Evolutionary conservation across 352 stramenopile species (phyloP), one percentile per base, ranked within the genome.

Genomic region (Globisporangium irregulare): DNA sequence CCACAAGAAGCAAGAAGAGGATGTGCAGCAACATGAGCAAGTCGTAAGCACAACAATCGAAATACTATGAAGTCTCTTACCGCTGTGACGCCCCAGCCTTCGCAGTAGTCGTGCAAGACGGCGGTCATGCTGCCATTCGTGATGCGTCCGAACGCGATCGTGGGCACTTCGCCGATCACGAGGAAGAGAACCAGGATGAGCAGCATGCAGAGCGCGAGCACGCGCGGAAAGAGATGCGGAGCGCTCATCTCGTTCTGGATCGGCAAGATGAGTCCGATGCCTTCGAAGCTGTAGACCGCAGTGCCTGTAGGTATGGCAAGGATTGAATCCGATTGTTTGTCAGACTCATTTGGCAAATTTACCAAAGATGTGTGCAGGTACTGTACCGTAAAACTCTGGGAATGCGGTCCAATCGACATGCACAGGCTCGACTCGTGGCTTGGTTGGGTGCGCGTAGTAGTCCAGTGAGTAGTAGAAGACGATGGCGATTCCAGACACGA

Each of bases 381-480:
- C 4, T 55, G 22, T 27, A 82, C 75, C 85, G 58, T 92, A 93
- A 68, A 93, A 93, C 58, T 86, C 77, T 1, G 83, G 79, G 6
- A 93, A 72, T 12, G 80, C 72, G 1, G 71, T 70, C 76, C 79
- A 86, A 25, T 78, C 70, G 3, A 77, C 64, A 2, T 60, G 67
- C 12, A 73, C 62, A 2, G 68, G 68, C 15, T 64, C 36, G 2
- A 71, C 1, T 3, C 75, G 76, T 4, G 76, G 64, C 60, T 73
- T 70, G 14, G 56, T 70, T 2, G 79, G 74, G 46, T 84, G 64
- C 10, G 76, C 70, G 62, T 78, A 82, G 58, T 91, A 93, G 59
- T 76, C 72, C 54, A 90, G 70, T 18, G 86, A 92, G 74, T 90
- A 92, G 74, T 90, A 93, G 68, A 93, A 93, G 6, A 93, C 86